Evolutionary conservation across 1,284 basidiomycete species (phyloP).

Genomic region (Sanghuangporus weigelae): DNA sequence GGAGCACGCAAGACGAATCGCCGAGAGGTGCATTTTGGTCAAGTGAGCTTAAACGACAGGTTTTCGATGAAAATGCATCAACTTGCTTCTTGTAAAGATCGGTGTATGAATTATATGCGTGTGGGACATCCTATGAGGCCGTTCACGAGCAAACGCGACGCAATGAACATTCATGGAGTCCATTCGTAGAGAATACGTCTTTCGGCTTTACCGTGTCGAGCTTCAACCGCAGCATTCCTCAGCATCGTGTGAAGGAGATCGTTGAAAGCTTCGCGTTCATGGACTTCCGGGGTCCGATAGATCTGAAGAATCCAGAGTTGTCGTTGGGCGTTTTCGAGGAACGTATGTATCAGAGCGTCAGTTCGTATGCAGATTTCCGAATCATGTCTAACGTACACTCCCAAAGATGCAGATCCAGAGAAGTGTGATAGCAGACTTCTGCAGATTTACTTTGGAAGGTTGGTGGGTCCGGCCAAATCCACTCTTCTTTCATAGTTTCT

Average conservation of each 20-base stretch:
- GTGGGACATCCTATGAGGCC: constrained; percentile 61
- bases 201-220: constrained; percentile 81
- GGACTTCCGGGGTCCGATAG: constrained; percentile 77
- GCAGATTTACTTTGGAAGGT: constrained; percentile 77
- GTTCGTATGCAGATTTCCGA: constrained; percentile 8
- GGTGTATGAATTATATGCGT: constrained; percentile 72
- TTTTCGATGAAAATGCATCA: neutral
- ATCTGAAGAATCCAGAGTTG: constrained; percentile 79
- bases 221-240: constrained; percentile 72
- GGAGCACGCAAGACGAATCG: constrained; percentile 69
- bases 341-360: constrained; percentile 45
- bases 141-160: constrained; percentile 57
- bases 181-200: constrained; percentile 58
- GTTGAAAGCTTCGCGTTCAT: constrained; percentile 87
- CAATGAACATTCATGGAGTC: constrained; percentile 50
- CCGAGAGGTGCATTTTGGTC: constrained; percentile 77
- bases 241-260: constrained; percentile 57
- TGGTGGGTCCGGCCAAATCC: constrained; percentile 54
- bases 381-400: neutral
- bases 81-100: constrained; percentile 42
- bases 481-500: constrained; percentile 13
- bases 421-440: constrained; percentile 63
- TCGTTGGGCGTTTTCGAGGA: constrained; percentile 86
- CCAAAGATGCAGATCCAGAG: constrained; percentile 42
- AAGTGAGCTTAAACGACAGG: constrained; percentile 47